Evolutionary conservation across 441 rosid genomes (phyloP), one percentile per base, ranked within the genome.

Genomic region (Flueggea neowawraea): DNA sequence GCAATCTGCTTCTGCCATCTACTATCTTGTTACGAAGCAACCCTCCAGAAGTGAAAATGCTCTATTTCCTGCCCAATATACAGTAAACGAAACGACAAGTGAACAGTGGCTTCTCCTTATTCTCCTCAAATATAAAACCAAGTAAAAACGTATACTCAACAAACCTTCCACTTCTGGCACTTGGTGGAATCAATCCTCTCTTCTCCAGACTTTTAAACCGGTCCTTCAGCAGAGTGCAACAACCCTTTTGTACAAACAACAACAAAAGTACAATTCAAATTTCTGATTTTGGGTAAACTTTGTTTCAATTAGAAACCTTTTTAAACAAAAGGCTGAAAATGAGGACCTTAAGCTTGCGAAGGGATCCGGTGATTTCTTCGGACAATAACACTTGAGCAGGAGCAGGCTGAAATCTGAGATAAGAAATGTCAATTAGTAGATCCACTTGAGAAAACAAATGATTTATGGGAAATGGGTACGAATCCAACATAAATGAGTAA

Each of bases 311-410:
- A 17, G 14, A 55, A 17, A 28, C 55, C 51, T 15, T 32, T 48
- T 43, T 43, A 0, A 1, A 43, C 5, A 13, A 54, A 16, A 36
- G 6, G 54, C 60, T 52, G 15, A 12, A 64, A 47, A 3, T 10
- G 5, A 10, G 50, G 69, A 90, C 98, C 86, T 90, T 93, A 36
- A 89, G 77, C 69, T 88, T 84, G 10, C 93, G 91, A 43, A 89
- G 86, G 58, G 98, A 90, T 31, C 96, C 97, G 0, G 88, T 90
- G 64, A 88, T 82, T 70, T 93, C 97, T 79, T 93, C 97, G 33
- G 91, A 82, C 62, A 93, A 78, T 11, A 89, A 82, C 39, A 93
- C 98, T 69, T 90, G 95, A 57, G 80, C 62, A 50, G 96, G 96
- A 65, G 98, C 90, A 52, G 97, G 87, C 77, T 78, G 85, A 70